A percentile compares a stretch with the other conserved stretches of the same genome.
Conservation (phyloP, 768 basidiomycete species). For the Tricholomella constricta region DNA sequence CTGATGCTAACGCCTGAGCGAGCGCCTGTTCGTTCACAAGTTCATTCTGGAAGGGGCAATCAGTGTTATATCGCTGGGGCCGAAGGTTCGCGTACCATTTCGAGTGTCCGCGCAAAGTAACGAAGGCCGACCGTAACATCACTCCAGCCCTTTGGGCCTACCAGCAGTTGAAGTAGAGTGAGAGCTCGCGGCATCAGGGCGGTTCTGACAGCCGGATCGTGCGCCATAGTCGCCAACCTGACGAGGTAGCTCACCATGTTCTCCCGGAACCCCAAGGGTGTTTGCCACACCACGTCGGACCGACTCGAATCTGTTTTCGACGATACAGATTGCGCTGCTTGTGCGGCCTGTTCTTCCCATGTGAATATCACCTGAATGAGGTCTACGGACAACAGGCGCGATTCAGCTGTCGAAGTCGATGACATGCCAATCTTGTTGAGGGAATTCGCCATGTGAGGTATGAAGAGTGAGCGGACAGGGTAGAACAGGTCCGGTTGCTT, state of each 20-base stretch:
- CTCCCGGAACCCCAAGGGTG: conserved; percentile 81
- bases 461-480: conserved; percentile 88
- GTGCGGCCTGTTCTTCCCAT: conserved; percentile 80
- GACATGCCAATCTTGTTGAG: conserved; percentile 87
- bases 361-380: conserved; percentile 88
- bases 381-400: conserved; percentile 86
- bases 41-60: conserved; percentile 55
- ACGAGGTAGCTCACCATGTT: conserved; percentile 94
- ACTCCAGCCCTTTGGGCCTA: conserved; percentile 83
- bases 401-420: conserved; percentile 68
- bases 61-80: conserved; percentile 2
- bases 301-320: conserved; percentile 21
- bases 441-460: conserved; percentile 91
- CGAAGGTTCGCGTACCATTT: conserved; percentile 57
- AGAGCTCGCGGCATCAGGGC: conserved; percentile 65
- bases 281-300: conserved; percentile 56
- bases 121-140: conserved; percentile 91
- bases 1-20: conserved; percentile 72
- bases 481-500: conserved; percentile 92
- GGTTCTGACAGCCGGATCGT: conserved; percentile 51
- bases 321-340: conserved; percentile 21
- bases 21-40: conserved; percentile 66
- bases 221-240: conserved; percentile 76
- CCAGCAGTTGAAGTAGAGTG: conserved; percentile 70
- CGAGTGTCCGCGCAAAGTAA: conserved; percentile 84